These are phyloP conservation scores for Mycogone perniciosa DNA, from an alignment of 2,329 filamentous ascomycete genomes.

Conservation along the genomic window DNA sequence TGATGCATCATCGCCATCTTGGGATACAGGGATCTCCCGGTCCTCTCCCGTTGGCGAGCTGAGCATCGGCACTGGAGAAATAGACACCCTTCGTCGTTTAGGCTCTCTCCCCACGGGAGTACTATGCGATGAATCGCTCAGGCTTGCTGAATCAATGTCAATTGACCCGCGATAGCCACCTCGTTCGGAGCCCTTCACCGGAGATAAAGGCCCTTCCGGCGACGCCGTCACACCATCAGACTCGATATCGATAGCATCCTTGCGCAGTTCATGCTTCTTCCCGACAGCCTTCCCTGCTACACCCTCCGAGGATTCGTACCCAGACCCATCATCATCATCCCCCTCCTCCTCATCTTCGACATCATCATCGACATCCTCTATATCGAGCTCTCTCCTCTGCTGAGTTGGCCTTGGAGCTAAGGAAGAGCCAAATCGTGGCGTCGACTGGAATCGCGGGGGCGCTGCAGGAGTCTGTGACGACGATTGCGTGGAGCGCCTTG, in stretches of 20 bases:
- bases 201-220: constrained; percentile 5
- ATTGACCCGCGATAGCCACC: neutral
- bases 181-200: neutral
- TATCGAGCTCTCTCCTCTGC: constrained; percentile 21
- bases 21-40: neutral
- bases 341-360: constrained; percentile 9
- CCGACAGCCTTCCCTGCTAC: constrained; percentile 3
- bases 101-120: constrained; percentile 13
- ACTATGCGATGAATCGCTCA: neutral
- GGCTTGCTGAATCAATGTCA: constrained; percentile 4
- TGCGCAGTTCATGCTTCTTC: constrained; percentile 13
- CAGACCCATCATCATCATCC: constrained; percentile 9
- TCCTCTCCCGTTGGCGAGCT: constrained; percentile 1
- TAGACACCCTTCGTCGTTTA: constrained; percentile 25
- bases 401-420: constrained; percentile 23
- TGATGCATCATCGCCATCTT: neutral
- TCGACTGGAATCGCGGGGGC: constrained; percentile 30
- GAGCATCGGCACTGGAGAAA: constrained; percentile 20
- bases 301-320: constrained; percentile 9
- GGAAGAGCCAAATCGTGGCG: constrained; percentile 32
- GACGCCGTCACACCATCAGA: constrained; percentile 19
- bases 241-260: constrained; percentile 26
- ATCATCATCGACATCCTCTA: constrained; percentile 31
- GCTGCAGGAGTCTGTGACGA: constrained; percentile 28
- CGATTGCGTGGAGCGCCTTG: constrained; percentile 27